phyloP scores from a whole-genome alignment of 805 yeast genomes.

The Starmerella khaoyaiensis region DNA sequence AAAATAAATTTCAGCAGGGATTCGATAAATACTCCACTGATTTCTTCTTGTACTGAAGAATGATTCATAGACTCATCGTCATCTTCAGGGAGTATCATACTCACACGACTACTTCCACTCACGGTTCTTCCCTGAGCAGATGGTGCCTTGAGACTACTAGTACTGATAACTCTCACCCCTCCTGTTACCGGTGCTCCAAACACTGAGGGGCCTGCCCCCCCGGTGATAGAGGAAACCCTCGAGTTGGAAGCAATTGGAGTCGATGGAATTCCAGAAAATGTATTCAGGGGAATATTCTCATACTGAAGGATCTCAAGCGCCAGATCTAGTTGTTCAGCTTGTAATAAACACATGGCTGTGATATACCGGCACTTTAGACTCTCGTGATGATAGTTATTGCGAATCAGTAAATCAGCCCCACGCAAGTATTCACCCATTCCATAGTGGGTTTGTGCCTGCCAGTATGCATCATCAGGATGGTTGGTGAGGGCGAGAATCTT shows the following conservation, averaged over 20 bases:
- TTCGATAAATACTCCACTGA: constrained; percentile 78
- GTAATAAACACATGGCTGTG: constrained; percentile 51
- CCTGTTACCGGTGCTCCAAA: not conserved
- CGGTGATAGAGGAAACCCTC: not conserved
- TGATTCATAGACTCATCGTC: constrained; percentile 9
- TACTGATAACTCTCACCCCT: constrained; percentile 11
- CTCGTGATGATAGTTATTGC: constrained; percentile 33
- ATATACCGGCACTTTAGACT: constrained; percentile 65
- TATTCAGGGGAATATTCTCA: not conserved
- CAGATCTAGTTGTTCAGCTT: constrained; percentile 52
- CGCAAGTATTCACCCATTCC: constrained; percentile 63
- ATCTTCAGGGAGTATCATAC: constrained; percentile 14
- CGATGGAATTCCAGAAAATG: not conserved
- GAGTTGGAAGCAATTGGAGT: no score
- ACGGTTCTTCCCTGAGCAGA: constrained; percentile 12
- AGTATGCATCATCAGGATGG: constrained; percentile 88
- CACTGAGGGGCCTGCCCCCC: not conserved
- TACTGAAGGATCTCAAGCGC: constrained; percentile 56
- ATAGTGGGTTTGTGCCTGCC: constrained; percentile 87
- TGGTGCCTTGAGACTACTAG: constrained; percentile 17
- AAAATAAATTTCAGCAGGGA: constrained; percentile 76
- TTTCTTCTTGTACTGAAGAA: constrained; percentile 23
- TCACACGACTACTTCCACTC: constrained; percentile 15
- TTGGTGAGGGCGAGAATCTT: constrained; percentile 68
- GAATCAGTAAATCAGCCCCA: constrained; percentile 57